Conservation (phyloP, 106 monocot species). For the Platanthera zijinensis region DNA sequence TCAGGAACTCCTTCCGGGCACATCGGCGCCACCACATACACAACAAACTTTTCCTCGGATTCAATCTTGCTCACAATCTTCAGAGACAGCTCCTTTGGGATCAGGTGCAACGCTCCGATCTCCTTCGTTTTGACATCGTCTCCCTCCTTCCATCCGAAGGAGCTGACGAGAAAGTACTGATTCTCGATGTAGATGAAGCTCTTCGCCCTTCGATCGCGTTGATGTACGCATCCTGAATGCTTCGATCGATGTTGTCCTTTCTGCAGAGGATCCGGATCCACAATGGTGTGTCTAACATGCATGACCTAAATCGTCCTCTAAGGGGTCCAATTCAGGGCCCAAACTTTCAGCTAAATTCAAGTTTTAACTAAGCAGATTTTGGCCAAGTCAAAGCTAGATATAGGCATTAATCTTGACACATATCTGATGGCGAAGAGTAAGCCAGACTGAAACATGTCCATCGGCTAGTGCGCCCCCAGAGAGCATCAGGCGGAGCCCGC, state of each 20-base stretch:
- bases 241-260: conserved; percentile 29
- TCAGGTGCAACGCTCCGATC: conserved; percentile 24
- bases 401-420: too few relatives aligned
- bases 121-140: conserved; percentile 30
- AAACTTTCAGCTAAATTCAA: too few relatives aligned
- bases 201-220: conserved; percentile 33
- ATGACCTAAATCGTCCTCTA: too few relatives aligned
- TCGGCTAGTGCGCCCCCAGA: too few relatives aligned
- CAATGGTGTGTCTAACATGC: too few relatives aligned
- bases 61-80: conserved; percentile 52
- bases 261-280: conserved; percentile 10
- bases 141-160: conserved; percentile 20
- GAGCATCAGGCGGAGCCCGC: too few relatives aligned
- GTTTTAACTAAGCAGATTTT: too few relatives aligned
- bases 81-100: conserved; percentile 38
- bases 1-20: conserved; percentile 44
- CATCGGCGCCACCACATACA: conserved; percentile 52
- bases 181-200: conserved; percentile 36
- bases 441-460: too few relatives aligned
- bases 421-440: too few relatives aligned
- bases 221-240: conserved; percentile 37
- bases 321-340: too few relatives aligned
- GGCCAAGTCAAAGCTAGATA: too few relatives aligned
- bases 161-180: conserved; percentile 29
- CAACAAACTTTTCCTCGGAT: conserved; percentile 39